Conservation (phyloP, 179 eudicot genomes). For the Beta corolliflora region DNA sequence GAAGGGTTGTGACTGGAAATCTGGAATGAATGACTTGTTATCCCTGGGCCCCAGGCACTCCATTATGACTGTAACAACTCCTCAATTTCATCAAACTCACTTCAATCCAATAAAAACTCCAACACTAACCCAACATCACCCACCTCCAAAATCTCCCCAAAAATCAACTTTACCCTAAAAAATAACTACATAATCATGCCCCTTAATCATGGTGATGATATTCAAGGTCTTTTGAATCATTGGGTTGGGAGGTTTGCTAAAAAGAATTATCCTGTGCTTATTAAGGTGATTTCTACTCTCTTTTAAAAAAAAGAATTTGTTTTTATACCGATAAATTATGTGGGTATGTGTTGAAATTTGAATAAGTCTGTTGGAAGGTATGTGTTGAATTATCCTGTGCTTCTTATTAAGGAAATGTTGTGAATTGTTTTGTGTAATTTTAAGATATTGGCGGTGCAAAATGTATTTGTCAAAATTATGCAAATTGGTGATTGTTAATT, state of each 20-base stretch:
- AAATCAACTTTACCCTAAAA: constrained; percentile 22
- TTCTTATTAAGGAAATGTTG: background rate
- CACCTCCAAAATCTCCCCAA: constrained; percentile 6
- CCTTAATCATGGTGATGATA: constrained; percentile 49
- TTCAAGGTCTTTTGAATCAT: constrained; percentile 72
- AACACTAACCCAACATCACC: constrained; percentile 11
- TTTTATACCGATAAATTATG: background rate
- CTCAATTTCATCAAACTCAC: constrained; percentile 8
- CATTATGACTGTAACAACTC: too few relatives aligned
- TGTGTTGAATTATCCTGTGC: too few relatives aligned
- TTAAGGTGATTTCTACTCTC: constrained; percentile 45
- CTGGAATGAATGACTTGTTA: too few relatives aligned
- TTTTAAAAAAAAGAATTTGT: background rate
- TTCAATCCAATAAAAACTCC: constrained; percentile 31
- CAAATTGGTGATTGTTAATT: background rate
- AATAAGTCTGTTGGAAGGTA: too few relatives aligned
- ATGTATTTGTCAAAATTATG: background rate
- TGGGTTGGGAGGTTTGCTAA: constrained; percentile 90
- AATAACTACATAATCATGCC: constrained; percentile 38
- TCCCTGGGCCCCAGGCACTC: too few relatives aligned
- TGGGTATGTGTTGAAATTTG: constrained; percentile 2
- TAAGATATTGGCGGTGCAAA: background rate
- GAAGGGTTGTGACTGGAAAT: too few relatives aligned
- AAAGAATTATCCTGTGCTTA: constrained; percentile 78
- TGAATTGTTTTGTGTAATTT: background rate